phyloP scores from a whole-genome alignment of 305 asterid species.

The Plantago rigida region DNA sequence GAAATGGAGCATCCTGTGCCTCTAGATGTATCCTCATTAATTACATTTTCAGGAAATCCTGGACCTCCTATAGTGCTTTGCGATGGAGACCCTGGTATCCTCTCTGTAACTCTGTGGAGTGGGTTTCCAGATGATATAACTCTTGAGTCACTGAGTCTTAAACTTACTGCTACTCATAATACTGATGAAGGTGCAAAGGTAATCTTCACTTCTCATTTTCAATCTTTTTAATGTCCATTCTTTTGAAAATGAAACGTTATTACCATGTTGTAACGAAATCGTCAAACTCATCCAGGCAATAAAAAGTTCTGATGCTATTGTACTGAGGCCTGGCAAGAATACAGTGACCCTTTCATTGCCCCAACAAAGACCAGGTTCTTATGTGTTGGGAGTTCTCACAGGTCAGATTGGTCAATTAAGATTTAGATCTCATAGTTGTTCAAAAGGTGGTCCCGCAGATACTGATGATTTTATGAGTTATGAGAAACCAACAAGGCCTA shows the following conservation, averaged over 20 bases:
- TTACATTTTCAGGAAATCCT: conserved; percentile 85
- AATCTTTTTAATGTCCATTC: conserved; percentile 25
- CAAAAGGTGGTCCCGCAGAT: conserved; percentile 90
- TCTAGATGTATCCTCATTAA: conserved; percentile 81
- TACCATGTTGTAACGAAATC: conserved; percentile 19
- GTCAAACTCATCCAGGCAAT: conserved; percentile 52
- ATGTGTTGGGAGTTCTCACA: conserved; percentile 90
- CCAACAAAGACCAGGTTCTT: conserved; percentile 91
- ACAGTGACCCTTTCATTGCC: conserved; percentile 64
- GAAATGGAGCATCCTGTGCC: conserved; percentile 98
- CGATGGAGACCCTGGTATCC: conserved; percentile 93
- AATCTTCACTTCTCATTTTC: conserved; percentile 28
- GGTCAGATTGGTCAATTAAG: conserved; percentile 94
- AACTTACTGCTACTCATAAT: conserved; percentile 70
- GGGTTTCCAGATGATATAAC: conserved; percentile 96
- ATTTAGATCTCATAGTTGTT: conserved; percentile 95
- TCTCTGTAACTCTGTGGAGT: conserved; percentile 83
- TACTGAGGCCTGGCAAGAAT: conserved; percentile 80
- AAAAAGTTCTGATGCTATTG: conserved; percentile 67
- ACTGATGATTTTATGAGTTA: conserved; percentile 93
- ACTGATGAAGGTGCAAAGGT: conserved; percentile 98
- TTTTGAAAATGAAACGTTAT: conserved; percentile 24
- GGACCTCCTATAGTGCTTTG: conserved; percentile 87
- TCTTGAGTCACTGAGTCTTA: conserved; percentile 86
- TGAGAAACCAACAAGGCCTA: conserved; percentile 93